These are phyloP conservation scores for Astrocystis sublimbata DNA, from an alignment of 495 filamentous ascomycete genomes.

Conservation along the genomic window DNA sequence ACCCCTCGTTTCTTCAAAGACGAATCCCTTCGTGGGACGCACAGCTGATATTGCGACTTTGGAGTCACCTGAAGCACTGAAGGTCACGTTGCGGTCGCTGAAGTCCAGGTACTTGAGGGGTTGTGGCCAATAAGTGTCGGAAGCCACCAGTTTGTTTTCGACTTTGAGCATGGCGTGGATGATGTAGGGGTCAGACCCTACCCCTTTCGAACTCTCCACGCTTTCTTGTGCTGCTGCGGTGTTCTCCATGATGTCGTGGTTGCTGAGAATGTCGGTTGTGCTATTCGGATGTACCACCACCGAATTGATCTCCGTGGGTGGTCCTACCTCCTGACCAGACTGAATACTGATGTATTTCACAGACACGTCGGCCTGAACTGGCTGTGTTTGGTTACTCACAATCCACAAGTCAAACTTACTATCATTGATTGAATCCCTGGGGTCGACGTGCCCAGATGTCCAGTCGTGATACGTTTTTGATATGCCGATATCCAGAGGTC, in stretches of 20 bases:
- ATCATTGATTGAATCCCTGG: slow-evolving; percentile 45
- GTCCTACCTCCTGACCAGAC: slow-evolving; percentile 55
- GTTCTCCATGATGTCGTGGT: slow-evolving; percentile 29
- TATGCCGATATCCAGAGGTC: slow-evolving; percentile 67
- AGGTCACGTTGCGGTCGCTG: slow-evolving; percentile 36
- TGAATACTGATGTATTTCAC: slow-evolving; percentile 66
- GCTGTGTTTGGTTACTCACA: slow-evolving; percentile 53
- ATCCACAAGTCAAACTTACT: slow-evolving; percentile 71
- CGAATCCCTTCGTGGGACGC: slow-evolving; percentile 51
- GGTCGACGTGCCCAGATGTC: slow-evolving; percentile 56
- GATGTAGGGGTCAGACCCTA: slow-evolving; percentile 43
- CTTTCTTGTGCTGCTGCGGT: slow-evolving; percentile 10
- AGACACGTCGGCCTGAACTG: slow-evolving; percentile 51
- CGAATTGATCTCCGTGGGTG: slow-evolving; percentile 47
- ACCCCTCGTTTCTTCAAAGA: slow-evolving; percentile 44
- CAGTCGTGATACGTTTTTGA: slow-evolving; percentile 62
- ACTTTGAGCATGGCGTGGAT: slow-evolving; percentile 51
- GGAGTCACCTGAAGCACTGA: slow-evolving; percentile 20
- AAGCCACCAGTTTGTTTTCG: slow-evolving; percentile 51
- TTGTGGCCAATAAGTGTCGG: slow-evolving; percentile 76
- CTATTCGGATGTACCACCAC: slow-evolving; percentile 60
- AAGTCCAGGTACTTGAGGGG: slow-evolving; percentile 79
- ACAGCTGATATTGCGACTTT: slow-evolving; percentile 34
- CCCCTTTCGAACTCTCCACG: slow-evolving; percentile 38
- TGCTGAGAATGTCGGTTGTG: slow-evolving; percentile 60